Evolutionary conservation across 2,329 filamentous ascomycete genomes (phyloP).

Genomic region (Aspergillus sp.): DNA sequence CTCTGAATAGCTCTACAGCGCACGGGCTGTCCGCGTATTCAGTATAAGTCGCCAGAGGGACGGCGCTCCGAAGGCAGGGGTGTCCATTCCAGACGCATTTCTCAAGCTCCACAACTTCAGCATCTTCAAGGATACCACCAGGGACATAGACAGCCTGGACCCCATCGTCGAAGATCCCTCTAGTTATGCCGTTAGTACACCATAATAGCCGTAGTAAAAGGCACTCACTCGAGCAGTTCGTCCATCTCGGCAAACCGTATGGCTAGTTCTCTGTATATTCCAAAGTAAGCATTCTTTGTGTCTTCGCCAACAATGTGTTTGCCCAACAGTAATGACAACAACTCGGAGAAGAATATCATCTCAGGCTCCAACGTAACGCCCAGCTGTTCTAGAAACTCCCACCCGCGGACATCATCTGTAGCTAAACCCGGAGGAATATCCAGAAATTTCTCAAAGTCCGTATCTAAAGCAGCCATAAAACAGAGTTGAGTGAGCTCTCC

Average conservation of each 20-base stretch:
- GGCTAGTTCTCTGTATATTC: background rate
- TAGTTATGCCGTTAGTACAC: background rate
- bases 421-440: background rate
- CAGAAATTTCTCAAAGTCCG: background rate
- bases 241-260: background rate
- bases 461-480: background rate
- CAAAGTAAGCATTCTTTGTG: background rate
- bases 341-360: background rate
- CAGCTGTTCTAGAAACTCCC: background rate
- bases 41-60: background rate
- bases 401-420: background rate
- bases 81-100: slow-evolving; percentile 7
- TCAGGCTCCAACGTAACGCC: background rate
- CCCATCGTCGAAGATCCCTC: background rate
- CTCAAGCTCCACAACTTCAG: no score
- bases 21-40: background rate
- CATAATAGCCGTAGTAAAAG: background rate
- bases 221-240: background rate
- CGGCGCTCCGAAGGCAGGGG: background rate
- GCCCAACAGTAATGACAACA: background rate
- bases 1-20: background rate
- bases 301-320: background rate
- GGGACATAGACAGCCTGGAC: background rate
- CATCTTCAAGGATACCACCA: no score
- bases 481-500: background rate